Percentiles rank a stretch among this genome's conserved stretches.
These are phyloP conservation scores for Phialophora verrucosa DNA, from an alignment of 2,329 filamentous ascomycete genomes.

Conservation along the genomic window DNA sequence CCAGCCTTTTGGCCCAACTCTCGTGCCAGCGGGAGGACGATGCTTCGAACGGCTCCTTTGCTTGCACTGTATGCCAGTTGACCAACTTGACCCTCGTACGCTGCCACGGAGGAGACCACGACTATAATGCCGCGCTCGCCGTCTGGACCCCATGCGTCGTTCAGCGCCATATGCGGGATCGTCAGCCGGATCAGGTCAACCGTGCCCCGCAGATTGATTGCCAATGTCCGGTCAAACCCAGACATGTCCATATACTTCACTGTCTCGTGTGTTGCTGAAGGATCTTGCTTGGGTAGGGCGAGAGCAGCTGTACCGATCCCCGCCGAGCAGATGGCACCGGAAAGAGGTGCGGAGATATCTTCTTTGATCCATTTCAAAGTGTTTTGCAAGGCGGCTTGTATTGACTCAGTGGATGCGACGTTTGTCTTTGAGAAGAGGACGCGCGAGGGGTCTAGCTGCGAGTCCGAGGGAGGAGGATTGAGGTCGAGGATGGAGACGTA, in stretches of 20 bases:
- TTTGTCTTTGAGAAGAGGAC: conserved; percentile 40
- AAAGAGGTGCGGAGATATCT: conserved; percentile 33
- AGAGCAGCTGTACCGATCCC: conserved; percentile 39
- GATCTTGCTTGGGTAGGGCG: conserved; percentile 34
- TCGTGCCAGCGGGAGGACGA: conserved; percentile 40
- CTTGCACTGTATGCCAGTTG: conserved; percentile 41
- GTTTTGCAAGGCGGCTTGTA: conserved; percentile 34
- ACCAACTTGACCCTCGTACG: conserved; percentile 40
- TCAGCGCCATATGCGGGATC: conserved; percentile 38
- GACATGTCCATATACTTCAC: conserved; percentile 56
- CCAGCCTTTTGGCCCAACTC: conserved; percentile 40
- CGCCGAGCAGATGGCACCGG: conserved; percentile 37
- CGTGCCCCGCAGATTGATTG: conserved; percentile 43
- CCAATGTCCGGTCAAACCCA: conserved; percentile 64
- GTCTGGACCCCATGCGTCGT: conserved; percentile 35
- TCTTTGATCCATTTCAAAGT: conserved; percentile 37
- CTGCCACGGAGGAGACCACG: conserved; percentile 39
- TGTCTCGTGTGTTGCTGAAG: conserved; percentile 28
- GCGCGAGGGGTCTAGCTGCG: conserved; percentile 37
- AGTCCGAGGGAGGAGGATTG: conserved; percentile 36
- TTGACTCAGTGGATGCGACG: conserved; percentile 37
- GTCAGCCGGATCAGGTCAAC: conserved; percentile 40
- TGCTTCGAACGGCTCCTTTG: conserved; percentile 39
- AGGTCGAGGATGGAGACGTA: conserved; percentile 41
- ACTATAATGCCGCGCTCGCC: conserved; percentile 39